These are phyloP conservation scores for Trematosphaeria pertusa DNA, from an alignment of 2,329 filamentous ascomycete genomes.

Conservation along the genomic window DNA sequence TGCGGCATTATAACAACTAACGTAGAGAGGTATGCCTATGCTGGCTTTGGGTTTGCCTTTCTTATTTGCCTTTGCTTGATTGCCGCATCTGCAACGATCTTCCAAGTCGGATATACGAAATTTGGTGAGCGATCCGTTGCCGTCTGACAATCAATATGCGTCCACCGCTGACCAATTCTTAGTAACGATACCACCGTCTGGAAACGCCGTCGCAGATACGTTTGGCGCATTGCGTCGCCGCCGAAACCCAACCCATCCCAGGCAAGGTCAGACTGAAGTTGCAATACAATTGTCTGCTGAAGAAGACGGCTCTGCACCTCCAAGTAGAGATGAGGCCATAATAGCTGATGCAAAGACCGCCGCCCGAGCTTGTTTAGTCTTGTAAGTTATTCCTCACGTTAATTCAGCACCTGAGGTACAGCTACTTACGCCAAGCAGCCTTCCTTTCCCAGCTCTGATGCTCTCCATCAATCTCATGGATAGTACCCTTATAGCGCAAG, in stretches of 20 bases:
- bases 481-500: slow-evolving; percentile 30
- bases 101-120: no score
- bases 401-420: neutral
- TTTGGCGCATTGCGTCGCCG: slow-evolving; percentile 4
- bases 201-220: neutral
- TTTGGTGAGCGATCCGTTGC: slow-evolving; percentile 5
- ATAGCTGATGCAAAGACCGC: slow-evolving; percentile 1
- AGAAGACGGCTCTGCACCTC: neutral
- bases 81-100: slow-evolving; percentile 36
- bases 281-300: no score
- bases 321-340: no score
- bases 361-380: slow-evolving; percentile 2
- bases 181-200: slow-evolving; percentile 6
- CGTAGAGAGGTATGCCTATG: slow-evolving; percentile 69
- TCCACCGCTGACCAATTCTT: neutral
- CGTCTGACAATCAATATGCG: neutral
- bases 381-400: slow-evolving; percentile 2
- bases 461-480: slow-evolving; percentile 30
- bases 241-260: slow-evolving; percentile 1
- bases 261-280: neutral
- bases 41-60: slow-evolving; percentile 70
- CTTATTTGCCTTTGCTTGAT: slow-evolving; percentile 69
- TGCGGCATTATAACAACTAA: slow-evolving; percentile 64
- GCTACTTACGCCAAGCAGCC: slow-evolving; percentile 3
- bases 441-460: slow-evolving; percentile 24